These are phyloP conservation scores for Hymenoscyphus fructigenus DNA, from an alignment of 2,329 filamentous ascomycete genomes.

Conservation along the genomic window DNA sequence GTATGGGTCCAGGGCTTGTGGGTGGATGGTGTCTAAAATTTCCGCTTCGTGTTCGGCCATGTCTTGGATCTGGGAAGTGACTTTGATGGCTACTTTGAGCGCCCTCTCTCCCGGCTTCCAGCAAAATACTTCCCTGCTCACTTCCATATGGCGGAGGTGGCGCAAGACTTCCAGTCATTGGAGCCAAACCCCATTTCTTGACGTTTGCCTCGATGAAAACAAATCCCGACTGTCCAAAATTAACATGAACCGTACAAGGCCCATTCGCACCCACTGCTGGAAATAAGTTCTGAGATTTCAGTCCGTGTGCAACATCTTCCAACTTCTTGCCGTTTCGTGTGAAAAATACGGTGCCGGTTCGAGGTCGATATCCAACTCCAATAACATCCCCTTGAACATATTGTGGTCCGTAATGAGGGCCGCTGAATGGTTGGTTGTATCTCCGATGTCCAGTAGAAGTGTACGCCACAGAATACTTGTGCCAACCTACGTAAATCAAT, in stretches of 20 bases:
- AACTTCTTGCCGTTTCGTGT: slow-evolving; percentile 97
- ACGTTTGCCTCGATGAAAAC: slow-evolving; percentile 99
- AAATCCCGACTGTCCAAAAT: slow-evolving; percentile 96
- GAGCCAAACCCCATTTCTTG: slow-evolving; percentile 98
- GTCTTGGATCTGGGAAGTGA: slow-evolving; percentile 46
- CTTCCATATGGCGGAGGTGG: slow-evolving; percentile 96
- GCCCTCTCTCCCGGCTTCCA: slow-evolving; percentile 73
- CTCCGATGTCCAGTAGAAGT: slow-evolving; percentile 82
- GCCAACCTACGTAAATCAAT: slow-evolving; percentile 62
- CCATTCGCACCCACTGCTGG: slow-evolving; percentile 96
- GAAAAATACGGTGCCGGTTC: slow-evolving; percentile 95
- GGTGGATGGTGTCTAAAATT: slow-evolving; percentile 72
- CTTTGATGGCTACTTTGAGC: slow-evolving; percentile 45
- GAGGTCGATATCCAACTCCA: slow-evolving; percentile 89
- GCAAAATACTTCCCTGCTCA: slow-evolving; percentile 91
- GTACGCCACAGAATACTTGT: slow-evolving; percentile 91
- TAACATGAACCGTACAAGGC: slow-evolving; percentile 89
- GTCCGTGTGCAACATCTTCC: slow-evolving; percentile 87
- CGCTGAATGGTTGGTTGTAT: slow-evolving; percentile 87
- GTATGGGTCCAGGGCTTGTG: slow-evolving; percentile 82
- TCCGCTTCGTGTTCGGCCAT: slow-evolving; percentile 73
- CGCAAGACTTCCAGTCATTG: slow-evolving; percentile 91
- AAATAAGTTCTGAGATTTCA: slow-evolving; percentile 96
- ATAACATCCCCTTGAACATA: slow-evolving; percentile 94
- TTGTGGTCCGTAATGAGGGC: slow-evolving; percentile 76